Conservation (phyloP, 129 eudicot species). For the Gnaphalium uliginosum region DNA sequence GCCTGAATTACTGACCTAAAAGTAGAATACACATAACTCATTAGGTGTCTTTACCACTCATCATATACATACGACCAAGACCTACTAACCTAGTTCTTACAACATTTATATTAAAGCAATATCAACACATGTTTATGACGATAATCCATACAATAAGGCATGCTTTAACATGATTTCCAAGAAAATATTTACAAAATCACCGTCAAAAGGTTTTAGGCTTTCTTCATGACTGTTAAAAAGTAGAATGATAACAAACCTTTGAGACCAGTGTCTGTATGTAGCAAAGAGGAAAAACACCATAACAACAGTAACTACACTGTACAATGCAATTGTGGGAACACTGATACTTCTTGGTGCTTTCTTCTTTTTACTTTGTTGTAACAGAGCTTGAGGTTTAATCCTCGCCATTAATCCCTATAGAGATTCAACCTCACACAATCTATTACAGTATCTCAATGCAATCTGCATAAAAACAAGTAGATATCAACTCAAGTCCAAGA, state of each 20-base stretch:
- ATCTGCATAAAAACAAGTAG: conserved; percentile 20
- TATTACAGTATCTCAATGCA: conserved; percentile 10
- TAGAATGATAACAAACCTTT: conserved; percentile 49
- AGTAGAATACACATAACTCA: conserved; percentile 13
- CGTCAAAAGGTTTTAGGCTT: not conserved
- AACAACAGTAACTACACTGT: conserved; percentile 55
- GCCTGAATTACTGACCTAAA: conserved; percentile 50
- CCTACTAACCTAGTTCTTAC: conserved; percentile 17
- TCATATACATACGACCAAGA: conserved; percentile 10
- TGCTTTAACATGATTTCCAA: not conserved
- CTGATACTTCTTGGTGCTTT: conserved; percentile 83
- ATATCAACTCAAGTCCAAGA: not conserved
- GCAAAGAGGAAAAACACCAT: conserved; percentile 72
- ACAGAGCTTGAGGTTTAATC: conserved; percentile 95
- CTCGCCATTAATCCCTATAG: conserved; percentile 61
- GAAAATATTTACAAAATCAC: not conserved
- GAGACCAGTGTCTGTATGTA: conserved; percentile 78
- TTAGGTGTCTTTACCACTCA: conserved; percentile 21
- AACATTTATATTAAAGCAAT: conserved; percentile 12
- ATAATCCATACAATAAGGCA: conserved; percentile 11
- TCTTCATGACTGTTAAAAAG: conserved; percentile 2
- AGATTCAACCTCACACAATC: conserved; percentile 23
- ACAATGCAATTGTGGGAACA: conserved; percentile 56
- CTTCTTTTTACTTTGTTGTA: conserved; percentile 99
- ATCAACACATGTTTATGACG: not conserved